Conservation (phyloP, 805 yeast species). For the Metschnikowia colocasiae region DNA sequence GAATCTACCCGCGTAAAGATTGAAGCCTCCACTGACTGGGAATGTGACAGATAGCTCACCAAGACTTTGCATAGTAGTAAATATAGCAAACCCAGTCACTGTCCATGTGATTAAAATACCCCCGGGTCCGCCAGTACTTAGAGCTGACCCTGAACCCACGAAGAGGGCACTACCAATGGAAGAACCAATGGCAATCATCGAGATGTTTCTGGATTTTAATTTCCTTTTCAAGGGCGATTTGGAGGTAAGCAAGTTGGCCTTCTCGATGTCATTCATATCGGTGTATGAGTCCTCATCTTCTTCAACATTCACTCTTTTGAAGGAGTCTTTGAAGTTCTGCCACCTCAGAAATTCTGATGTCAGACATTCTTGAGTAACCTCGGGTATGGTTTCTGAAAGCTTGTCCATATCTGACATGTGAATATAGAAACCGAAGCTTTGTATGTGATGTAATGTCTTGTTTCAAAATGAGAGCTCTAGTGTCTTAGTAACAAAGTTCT, state of each 20-base stretch:
- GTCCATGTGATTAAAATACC: constrained; percentile 61
- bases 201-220: constrained; percentile 49
- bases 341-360: constrained; percentile 28
- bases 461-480: neutral
- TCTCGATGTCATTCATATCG: constrained; percentile 34
- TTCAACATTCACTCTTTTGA: constrained; percentile 34
- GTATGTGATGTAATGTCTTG: neutral
- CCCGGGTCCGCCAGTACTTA: constrained; percentile 66
- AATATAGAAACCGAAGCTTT: neutral
- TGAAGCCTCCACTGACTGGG: constrained; percentile 52
- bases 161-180: constrained; percentile 77
- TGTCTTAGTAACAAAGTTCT: neutral
- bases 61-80: constrained; percentile 29
- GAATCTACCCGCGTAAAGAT: constrained; percentile 50
- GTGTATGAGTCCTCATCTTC: constrained; percentile 25
- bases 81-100: constrained; percentile 65
- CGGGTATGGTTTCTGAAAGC: neutral
- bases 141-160: constrained; percentile 73
- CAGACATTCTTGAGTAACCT: constrained; percentile 6
- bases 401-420: constrained; percentile 1
- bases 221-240: constrained; percentile 46
- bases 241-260: constrained; percentile 39
- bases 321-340: constrained; percentile 47
- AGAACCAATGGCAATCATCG: constrained; percentile 79
- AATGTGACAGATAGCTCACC: constrained; percentile 19